phyloP scores from a whole-genome alignment of 129 eudicot species.

The Lactuca saligna region DNA sequence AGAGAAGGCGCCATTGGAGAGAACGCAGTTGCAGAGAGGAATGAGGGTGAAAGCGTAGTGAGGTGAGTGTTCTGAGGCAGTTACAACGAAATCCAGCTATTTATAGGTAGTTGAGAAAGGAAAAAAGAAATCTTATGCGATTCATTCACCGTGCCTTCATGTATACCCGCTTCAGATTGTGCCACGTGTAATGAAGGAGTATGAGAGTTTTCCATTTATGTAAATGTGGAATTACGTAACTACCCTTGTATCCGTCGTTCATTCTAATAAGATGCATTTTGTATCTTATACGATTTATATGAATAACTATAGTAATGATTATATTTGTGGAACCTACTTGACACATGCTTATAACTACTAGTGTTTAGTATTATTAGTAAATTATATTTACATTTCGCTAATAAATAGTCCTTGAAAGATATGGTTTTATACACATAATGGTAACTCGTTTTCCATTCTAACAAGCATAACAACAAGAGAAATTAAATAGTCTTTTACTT shows the following conservation, averaged over 20 bases:
- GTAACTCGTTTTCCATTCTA: too few relatives aligned
- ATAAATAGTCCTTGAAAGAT: too few relatives aligned
- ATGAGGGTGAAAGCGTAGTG: background rate
- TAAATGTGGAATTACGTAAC: background rate
- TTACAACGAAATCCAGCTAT: constrained; percentile 14
- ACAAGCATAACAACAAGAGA: too few relatives aligned
- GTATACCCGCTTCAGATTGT: constrained; percentile 3
- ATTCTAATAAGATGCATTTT: background rate
- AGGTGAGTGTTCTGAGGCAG: background rate
- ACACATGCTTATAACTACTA: too few relatives aligned
- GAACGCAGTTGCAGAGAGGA: constrained; percentile 5
- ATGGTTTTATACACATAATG: too few relatives aligned
- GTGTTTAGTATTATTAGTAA: too few relatives aligned
- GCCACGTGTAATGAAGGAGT: constrained; percentile 12
- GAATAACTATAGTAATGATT: background rate
- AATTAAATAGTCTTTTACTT: too few relatives aligned
- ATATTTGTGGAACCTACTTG: too few relatives aligned
- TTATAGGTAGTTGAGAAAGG: constrained; percentile 22
- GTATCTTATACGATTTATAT: background rate
- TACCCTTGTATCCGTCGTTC: background rate
- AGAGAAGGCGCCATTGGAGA: constrained; percentile 41
- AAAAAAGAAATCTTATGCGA: constrained; percentile 3
- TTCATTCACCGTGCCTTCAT: background rate
- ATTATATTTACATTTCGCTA: too few relatives aligned
- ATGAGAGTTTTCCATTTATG: background rate